A percentile compares a stretch with the other conserved stretches of the same genome.
Conservation (phyloP, 2,329 filamentous ascomycete species). For the Blastomyces percursus region DNA sequence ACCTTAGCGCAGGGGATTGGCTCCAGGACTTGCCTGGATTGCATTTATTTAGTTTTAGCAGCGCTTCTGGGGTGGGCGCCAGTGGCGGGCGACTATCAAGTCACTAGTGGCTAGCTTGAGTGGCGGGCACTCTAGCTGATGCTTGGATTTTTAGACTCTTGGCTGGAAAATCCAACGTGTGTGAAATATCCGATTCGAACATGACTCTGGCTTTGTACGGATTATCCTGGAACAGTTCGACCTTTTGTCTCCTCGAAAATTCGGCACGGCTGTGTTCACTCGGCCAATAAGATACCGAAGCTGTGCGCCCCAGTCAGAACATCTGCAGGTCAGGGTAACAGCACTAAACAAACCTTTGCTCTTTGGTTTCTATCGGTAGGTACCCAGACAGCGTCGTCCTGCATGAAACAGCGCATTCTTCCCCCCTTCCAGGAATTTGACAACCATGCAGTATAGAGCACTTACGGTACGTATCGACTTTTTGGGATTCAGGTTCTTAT, state of each 20-base stretch:
- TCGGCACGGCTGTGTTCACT: background rate
- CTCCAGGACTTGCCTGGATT: background rate
- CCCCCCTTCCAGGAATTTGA: background rate
- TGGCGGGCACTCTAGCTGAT: background rate
- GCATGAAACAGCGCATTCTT: background rate
- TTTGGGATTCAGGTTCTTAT: too few species aligned
- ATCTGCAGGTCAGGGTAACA: background rate
- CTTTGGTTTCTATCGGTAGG: background rate
- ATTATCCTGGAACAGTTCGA: background rate
- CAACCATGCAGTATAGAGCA: background rate
- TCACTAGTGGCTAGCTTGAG: background rate
- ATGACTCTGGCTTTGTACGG: background rate
- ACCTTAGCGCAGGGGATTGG: background rate
- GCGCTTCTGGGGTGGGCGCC: background rate
- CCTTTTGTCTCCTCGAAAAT: background rate
- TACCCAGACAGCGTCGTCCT: background rate
- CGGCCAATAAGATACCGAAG: background rate
- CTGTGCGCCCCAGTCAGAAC: background rate
- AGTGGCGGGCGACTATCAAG: too few species aligned
- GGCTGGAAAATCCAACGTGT: background rate
- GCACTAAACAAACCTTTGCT: background rate
- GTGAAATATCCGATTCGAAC: background rate
- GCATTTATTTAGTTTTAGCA: background rate
- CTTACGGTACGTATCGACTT: too few species aligned
- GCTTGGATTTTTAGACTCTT: background rate